Evolutionary conservation across 1,284 basidiomycete species (phyloP).

Genomic region (Cutaneotrichosporon sp.): DNA sequence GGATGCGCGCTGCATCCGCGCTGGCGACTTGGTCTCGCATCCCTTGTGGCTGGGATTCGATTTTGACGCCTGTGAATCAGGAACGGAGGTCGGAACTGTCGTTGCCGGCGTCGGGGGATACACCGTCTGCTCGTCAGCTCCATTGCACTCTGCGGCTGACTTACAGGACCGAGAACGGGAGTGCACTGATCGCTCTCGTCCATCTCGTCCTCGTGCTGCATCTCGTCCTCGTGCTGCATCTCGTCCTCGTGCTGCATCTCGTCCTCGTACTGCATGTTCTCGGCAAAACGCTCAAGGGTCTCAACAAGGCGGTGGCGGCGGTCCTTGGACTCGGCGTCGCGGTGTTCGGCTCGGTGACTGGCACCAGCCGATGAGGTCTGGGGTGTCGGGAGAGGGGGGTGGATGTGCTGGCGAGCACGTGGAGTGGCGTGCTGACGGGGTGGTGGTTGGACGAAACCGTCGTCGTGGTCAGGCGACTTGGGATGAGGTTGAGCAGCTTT

Average conservation of each 20-base stretch:
- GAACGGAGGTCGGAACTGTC: background rate
- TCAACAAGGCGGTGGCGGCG: background rate
- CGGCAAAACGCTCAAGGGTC: background rate
- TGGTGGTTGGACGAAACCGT: background rate
- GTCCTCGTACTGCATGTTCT: background rate
- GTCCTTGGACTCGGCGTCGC: too few species aligned
- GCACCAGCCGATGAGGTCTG: background rate
- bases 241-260: background rate
- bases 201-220: too few species aligned
- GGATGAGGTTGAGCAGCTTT: background rate
- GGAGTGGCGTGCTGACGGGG: background rate
- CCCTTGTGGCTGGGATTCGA: too few species aligned
- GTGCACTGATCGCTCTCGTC: too few species aligned
- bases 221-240: too few species aligned
- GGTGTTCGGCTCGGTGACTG: background rate
- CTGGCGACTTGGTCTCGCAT: background rate
- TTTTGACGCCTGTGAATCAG: background rate
- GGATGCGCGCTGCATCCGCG: constrained; percentile 2
- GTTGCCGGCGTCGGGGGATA: background rate
- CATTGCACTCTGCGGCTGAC: background rate
- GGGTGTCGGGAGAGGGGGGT: background rate
- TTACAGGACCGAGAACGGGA: background rate
- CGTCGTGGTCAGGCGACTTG: background rate
- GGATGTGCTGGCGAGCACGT: background rate
- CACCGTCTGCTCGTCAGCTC: background rate